These are phyloP conservation scores for Botrytis tulipae DNA, from an alignment of 2,329 filamentous ascomycete species.

Conservation along the genomic window DNA sequence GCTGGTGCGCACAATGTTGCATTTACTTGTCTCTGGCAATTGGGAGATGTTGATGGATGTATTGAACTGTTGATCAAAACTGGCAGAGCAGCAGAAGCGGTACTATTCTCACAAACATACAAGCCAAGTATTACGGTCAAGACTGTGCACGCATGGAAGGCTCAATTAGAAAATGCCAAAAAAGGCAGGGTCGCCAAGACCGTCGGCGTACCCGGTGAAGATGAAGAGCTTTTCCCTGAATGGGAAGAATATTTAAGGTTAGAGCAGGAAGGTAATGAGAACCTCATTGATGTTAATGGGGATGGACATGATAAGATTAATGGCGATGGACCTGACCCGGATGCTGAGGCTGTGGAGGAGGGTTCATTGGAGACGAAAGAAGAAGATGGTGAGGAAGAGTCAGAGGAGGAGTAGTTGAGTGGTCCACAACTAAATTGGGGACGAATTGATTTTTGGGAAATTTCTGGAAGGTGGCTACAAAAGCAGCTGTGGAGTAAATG, in stretches of 20 bases:
- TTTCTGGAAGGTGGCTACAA: background rate
- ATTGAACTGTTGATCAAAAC: constrained; percentile 78
- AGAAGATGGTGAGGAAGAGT: constrained; percentile 7
- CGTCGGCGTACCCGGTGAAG: constrained; percentile 77
- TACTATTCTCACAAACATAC: constrained; percentile 92
- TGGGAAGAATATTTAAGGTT: constrained; percentile 89
- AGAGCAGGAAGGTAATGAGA: constrained; percentile 63
- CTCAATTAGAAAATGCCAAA: constrained; percentile 75
- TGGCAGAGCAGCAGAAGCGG: constrained; percentile 77
- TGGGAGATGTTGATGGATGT: constrained; percentile 79
- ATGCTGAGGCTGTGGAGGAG: constrained; percentile 28
- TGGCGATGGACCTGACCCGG: constrained; percentile 29
- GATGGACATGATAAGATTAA: constrained; percentile 24
- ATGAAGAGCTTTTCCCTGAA: constrained; percentile 88
- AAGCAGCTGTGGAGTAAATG: background rate
- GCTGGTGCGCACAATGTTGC: constrained; percentile 86
- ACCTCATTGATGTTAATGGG: constrained; percentile 36
- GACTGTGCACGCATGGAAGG: constrained; percentile 78
- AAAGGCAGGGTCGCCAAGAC: constrained; percentile 82
- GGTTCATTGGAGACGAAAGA: constrained; percentile 17
- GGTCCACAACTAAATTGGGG: background rate
- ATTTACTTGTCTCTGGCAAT: constrained; percentile 85
- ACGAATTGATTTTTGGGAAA: background rate
- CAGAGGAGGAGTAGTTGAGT: constrained; percentile 8
- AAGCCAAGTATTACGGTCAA: constrained; percentile 73